Percentiles rank a stretch among this genome's conserved stretches.
phyloP scores from a whole-genome alignment of 148 eudicot species.

The Vaccinium darrowii region DNA sequence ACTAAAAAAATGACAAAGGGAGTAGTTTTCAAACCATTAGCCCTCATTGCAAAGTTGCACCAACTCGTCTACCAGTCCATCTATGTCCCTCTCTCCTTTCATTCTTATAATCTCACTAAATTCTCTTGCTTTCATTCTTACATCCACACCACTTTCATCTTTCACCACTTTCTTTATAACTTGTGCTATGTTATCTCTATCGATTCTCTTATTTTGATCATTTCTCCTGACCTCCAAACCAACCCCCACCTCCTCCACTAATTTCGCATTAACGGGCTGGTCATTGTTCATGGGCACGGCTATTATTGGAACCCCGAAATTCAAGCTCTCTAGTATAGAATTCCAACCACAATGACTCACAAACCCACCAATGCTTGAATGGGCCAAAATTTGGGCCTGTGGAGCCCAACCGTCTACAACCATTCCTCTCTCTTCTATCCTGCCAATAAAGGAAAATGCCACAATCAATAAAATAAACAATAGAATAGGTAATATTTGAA shows the following conservation, averaged over 20 bases:
- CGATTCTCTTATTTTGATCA: slow-evolving; percentile 11
- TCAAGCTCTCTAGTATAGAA: slow-evolving; percentile 27
- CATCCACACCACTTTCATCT: slow-evolving; percentile 11
- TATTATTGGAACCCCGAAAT: slow-evolving; percentile 29
- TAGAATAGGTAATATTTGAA: too few relatives aligned
- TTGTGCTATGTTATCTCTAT: slow-evolving; percentile 16
- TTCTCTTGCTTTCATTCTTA: slow-evolving; percentile 22
- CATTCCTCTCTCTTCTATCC: slow-evolving; percentile 24
- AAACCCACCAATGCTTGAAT: slow-evolving; percentile 28
- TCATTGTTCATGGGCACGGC: slow-evolving; percentile 29
- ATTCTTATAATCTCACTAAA: slow-evolving; percentile 1
- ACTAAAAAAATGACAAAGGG: too few relatives aligned
- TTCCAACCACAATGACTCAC: slow-evolving; percentile 43
- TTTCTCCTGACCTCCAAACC: slow-evolving; percentile 24
- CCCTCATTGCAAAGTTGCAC: not conserved
- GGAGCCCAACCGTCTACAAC: slow-evolving; percentile 33
- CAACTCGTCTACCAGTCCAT: not conserved
- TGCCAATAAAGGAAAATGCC: slow-evolving; percentile 1
- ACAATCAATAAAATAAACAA: not conserved
- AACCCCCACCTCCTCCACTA: slow-evolving; percentile 24
- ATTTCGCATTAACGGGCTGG: slow-evolving; percentile 27
- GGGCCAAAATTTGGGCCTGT: slow-evolving; percentile 26
- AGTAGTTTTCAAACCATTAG: not conserved
- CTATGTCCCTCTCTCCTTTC: slow-evolving; percentile 17
- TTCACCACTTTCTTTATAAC: slow-evolving; percentile 21